phyloP scores from a whole-genome alignment of 805 yeast genomes.

The Kurtzmaniella cleridarum region DNA sequence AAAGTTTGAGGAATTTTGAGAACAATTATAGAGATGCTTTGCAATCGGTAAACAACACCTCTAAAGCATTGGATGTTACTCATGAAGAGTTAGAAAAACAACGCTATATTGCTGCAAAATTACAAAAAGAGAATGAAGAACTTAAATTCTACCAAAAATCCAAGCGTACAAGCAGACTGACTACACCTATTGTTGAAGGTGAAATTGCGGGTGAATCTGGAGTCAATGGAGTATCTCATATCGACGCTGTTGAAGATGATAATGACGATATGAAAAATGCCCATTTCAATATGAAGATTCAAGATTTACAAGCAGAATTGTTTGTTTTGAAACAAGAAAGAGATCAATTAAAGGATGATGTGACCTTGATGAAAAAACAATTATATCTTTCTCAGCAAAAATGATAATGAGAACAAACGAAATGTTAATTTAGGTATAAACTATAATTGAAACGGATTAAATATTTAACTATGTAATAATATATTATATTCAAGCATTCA shows the following conservation, averaged over 20 bases:
- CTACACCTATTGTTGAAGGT: constrained; percentile 20
- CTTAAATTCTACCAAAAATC: constrained; percentile 47
- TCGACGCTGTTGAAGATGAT: constrained; percentile 14
- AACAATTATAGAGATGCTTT: constrained; percentile 67
- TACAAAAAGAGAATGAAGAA: constrained; percentile 66
- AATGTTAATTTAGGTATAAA: too few species aligned
- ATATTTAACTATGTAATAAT: too few species aligned
- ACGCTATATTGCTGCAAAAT: constrained; percentile 48
- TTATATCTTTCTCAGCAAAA: constrained; percentile 24
- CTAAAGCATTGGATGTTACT: constrained; percentile 66
- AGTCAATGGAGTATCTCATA: constrained; percentile 1
- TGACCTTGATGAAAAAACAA: constrained; percentile 54
- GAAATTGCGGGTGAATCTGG: constrained; percentile 14
- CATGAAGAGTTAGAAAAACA: constrained; percentile 65
- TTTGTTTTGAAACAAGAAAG: constrained; percentile 78
- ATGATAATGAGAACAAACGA: background rate
- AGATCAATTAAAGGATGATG: constrained; percentile 65
- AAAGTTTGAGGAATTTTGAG: constrained; percentile 41
- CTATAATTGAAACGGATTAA: too few species aligned
- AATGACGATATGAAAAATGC: constrained; percentile 34
- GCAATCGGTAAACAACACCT: constrained; percentile 67
- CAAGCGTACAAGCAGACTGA: constrained; percentile 24
- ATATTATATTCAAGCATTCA: too few species aligned
- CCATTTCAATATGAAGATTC: constrained; percentile 68
- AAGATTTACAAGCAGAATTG: constrained; percentile 80